Conservation (phyloP, 306 rosid species). For the Sesbania bispinosa region DNA sequence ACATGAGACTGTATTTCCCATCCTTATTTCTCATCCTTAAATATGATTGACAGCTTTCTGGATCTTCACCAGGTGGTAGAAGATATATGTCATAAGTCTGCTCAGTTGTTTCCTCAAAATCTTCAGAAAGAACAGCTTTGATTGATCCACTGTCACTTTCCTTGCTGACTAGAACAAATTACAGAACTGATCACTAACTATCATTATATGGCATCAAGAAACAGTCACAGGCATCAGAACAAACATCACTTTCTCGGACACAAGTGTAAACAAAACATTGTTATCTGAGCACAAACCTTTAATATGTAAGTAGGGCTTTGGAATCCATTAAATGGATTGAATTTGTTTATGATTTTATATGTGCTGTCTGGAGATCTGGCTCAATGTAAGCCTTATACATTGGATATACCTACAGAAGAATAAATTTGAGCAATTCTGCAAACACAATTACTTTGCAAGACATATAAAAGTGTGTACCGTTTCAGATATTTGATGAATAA, state of each 20-base stretch:
- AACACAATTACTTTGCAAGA: not conserved
- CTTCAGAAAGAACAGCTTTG: constrained; percentile 64
- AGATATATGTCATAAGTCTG: constrained; percentile 96
- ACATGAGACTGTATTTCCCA: constrained; percentile 97
- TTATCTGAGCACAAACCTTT: constrained; percentile 51
- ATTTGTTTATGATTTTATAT: constrained; percentile 84
- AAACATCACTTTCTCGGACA: not conserved
- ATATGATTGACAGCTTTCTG: constrained; percentile 97
- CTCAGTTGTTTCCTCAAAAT: constrained; percentile 69
- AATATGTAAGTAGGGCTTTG: constrained; percentile 93
- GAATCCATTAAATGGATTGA: constrained; percentile 95
- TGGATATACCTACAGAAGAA: constrained; percentile 79
- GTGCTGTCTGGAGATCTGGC: constrained; percentile 97
- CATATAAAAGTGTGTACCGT: constrained; percentile 50
- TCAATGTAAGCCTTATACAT: constrained; percentile 99
- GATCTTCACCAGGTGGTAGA: constrained; percentile 99
- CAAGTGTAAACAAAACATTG: not conserved
- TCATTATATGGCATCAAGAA: not conserved
- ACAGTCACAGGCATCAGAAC: constrained; percentile 12
- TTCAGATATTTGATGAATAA: constrained; percentile 97
- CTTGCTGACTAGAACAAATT: constrained; percentile 68
- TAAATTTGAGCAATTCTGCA: constrained; percentile 28
- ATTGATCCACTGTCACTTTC: constrained; percentile 63
- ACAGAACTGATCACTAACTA: constrained; percentile 23
- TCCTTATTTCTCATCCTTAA: constrained; percentile 97